A percentile compares a stretch with the other conserved stretches of the same genome.
phyloP scores from a whole-genome alignment of 306 rosid genomes.

The Hippophae gyantsensis region DNA sequence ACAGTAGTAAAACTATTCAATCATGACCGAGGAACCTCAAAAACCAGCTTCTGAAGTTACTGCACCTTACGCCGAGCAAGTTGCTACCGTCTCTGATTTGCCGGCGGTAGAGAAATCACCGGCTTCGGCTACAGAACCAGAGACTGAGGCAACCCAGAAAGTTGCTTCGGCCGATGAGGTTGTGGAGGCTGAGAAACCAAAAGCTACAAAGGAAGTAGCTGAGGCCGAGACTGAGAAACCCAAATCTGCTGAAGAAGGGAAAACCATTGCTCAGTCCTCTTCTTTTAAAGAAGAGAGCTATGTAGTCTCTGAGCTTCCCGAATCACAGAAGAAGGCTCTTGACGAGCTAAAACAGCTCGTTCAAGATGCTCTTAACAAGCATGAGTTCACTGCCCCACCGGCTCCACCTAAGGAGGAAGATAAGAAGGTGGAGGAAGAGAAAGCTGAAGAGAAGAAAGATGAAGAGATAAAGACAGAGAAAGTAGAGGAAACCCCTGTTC shows the following conservation, averaged over 20 bases:
- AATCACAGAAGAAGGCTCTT: conserved; percentile 44
- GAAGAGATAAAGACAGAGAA: not conserved
- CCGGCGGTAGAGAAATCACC: not conserved
- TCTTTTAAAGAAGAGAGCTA: conserved; percentile 60
- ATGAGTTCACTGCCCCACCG: conserved; percentile 31
- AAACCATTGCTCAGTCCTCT: conserved; percentile 20
- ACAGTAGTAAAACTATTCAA: too few relatives aligned
- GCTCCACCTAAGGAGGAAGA: conserved; percentile 16
- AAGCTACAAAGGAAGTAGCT: conserved; percentile 12
- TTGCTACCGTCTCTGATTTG: not conserved
- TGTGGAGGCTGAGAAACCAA: not conserved
- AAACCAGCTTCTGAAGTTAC: too few relatives aligned
- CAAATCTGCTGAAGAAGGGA: not conserved
- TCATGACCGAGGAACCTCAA: too few relatives aligned
- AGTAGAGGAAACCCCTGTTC: not conserved
- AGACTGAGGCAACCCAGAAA: not conserved
- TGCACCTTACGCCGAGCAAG: not conserved
- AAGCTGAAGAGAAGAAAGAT: conserved; percentile 1
- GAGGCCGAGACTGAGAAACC: conserved; percentile 22
- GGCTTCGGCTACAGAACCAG: not conserved
- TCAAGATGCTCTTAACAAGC: conserved; percentile 45
- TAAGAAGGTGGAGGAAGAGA: not conserved
- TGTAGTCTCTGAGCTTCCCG: conserved; percentile 42
- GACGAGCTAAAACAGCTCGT: conserved; percentile 44
- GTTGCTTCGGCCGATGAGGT: too few relatives aligned